Conservation (phyloP, 495 filamentous ascomycete genomes). For the Opeltia flavorubescens region DNA sequence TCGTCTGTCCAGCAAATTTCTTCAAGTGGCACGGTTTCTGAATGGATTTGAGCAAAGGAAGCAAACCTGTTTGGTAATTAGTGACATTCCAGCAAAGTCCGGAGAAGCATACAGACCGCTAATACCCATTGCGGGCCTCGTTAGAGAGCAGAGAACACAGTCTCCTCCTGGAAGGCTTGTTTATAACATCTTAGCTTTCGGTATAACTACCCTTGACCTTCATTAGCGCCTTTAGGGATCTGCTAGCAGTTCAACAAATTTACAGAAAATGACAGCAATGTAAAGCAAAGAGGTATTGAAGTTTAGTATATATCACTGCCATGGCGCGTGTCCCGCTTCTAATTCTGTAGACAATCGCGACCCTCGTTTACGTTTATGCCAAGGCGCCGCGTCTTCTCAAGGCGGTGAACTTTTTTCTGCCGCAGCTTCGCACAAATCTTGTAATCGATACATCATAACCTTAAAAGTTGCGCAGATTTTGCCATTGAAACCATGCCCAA, state of each 20-base stretch:
- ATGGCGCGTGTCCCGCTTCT: too few species aligned
- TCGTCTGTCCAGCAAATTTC: slow-evolving; percentile 73
- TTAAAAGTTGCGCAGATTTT: neutral
- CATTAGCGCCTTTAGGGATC: too few species aligned
- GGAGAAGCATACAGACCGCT: slow-evolving; percentile 16
- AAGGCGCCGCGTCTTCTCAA: neutral
- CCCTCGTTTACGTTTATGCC: too few species aligned
- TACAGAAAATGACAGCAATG: too few species aligned
- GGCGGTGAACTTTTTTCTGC: neutral
- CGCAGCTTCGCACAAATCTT: neutral
- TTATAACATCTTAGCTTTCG: neutral
- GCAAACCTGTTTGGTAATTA: slow-evolving; percentile 44
- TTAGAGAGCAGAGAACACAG: neutral
- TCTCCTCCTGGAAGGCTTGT: neutral
- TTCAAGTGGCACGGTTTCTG: slow-evolving; percentile 77
- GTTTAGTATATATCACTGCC: neutral
- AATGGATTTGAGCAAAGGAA: slow-evolving; percentile 89
- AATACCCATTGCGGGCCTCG: slow-evolving; percentile 23
- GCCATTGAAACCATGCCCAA: slow-evolving; percentile 56
- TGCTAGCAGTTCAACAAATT: too few species aligned
- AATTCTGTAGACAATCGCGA: too few species aligned
- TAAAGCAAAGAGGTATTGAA: neutral
- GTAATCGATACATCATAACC: neutral
- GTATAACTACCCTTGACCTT: too few species aligned
- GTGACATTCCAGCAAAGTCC: neutral